Evolutionary conservation across 371 early-diverging fungal species (phyloP), one percentile per base, ranked within the genome.

Genomic region (Lichtheimia corymbifera): DNA sequence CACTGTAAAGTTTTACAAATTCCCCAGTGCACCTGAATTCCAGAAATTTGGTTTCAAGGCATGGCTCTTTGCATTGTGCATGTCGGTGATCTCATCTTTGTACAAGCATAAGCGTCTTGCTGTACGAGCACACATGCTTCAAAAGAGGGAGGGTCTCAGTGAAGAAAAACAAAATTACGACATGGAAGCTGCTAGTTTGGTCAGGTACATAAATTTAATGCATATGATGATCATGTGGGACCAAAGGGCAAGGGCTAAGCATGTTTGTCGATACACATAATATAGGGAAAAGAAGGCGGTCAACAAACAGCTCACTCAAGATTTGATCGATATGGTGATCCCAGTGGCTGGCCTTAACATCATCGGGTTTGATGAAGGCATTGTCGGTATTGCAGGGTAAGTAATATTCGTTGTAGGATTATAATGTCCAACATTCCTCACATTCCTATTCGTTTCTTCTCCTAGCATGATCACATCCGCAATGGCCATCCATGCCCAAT

Each of bases 301-400:
- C 50, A 68, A 69, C 54, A 79, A 74, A 57, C 81, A 86, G 59
- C 66, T 90, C n/a, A 53, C 84, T 53, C 85, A 83, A 66, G 88
- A 90, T 64, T 65, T 74, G 53, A 68, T 88, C 54, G 90, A 90
- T 63, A 74, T 83, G 53, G 67, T 84, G 41, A 84, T 90, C 53
- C 90, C 90, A 14, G 69, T 80, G 42, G 71, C 83, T 41, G 74
- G 79, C 12, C 72, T 89, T 56, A 84, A 80, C n/a, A 85, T 77
- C 65, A 47, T 86, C 41, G 58, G 68, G 44, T 73, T 80, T 41
- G 83, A 84, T 60, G 87, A 88, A 56, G 90, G 90, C 54, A 64
- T 85, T 42, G 76, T 90, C 53, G 90, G 90, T 58, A 70, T 89
- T 53, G 81, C 83, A 69, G 90, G 90, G 79, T 82, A 82, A 78